Conservation (phyloP, 345 rosid species). For the Adansonia digitata region DNA sequence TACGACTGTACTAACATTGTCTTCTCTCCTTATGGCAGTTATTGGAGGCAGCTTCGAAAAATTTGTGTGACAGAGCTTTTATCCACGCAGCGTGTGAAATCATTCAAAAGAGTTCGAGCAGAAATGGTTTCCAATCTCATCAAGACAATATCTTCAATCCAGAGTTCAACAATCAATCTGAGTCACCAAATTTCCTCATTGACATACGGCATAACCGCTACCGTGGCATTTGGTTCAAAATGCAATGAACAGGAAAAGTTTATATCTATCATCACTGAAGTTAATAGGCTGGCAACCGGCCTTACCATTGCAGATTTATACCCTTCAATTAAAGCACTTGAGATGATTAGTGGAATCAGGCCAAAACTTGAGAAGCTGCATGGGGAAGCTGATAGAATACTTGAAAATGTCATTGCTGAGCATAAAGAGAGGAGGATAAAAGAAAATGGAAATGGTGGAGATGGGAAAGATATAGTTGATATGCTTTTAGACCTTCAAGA, state of each 20-base stretch:
- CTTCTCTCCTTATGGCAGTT: neutral
- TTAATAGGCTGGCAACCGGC: neutral
- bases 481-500: neutral
- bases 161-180: neutral
- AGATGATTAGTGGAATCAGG: neutral
- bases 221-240: neutral
- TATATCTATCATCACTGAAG: neutral
- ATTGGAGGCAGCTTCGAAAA: neutral
- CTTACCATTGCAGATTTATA: neutral
- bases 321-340: neutral
- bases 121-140: neutral
- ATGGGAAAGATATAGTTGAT: neutral
- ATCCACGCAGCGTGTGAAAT: neutral
- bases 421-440: neutral
- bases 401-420: neutral
- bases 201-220: neutral
- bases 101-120: neutral
- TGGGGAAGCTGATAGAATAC: neutral
- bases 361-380: neutral
- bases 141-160: neutral
- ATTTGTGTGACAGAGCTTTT: neutral
- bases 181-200: neutral
- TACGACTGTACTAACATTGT: neutral
- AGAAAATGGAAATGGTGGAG: neutral
- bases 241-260: neutral